A percentile compares a stretch with the other conserved stretches of the same genome.
Conservation (phyloP, 768 basidiomycete genomes). For the Russula lepida region DNA sequence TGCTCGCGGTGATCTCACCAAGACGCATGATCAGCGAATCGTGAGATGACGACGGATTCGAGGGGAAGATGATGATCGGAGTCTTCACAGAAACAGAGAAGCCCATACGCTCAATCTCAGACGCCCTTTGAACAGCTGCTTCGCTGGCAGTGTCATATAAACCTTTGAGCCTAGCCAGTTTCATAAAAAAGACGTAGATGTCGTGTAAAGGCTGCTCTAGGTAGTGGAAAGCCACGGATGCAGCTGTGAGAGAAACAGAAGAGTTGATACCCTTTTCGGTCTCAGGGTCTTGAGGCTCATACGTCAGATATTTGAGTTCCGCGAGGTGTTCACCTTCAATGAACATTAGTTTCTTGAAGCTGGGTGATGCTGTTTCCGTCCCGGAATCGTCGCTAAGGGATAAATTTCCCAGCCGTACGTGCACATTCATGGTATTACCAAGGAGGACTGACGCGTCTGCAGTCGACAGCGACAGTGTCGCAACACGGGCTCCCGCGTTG, state of each 20-base stretch:
- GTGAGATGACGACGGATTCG: slow-evolving; percentile 46
- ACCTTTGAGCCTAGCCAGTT: slow-evolving; percentile 86
- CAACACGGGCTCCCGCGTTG: slow-evolving; percentile 60
- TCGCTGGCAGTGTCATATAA: slow-evolving; percentile 91
- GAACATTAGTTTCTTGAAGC: slow-evolving; percentile 80
- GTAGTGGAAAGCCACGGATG: slow-evolving; percentile 83
- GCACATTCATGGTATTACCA: slow-evolving; percentile 63
- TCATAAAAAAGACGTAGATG: slow-evolving; percentile 73
- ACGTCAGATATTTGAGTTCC: slow-evolving; percentile 90
- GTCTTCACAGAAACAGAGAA: slow-evolving; percentile 87
- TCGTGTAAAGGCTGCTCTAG: slow-evolving; percentile 86
- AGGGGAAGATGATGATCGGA: slow-evolving; percentile 86
- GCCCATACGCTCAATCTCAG: slow-evolving; percentile 91
- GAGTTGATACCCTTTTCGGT: slow-evolving; percentile 76
- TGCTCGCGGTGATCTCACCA: slow-evolving; percentile 81
- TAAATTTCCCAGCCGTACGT: slow-evolving; percentile 75
- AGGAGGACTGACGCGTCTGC: slow-evolving; percentile 79
- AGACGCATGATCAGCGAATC: slow-evolving; percentile 76
- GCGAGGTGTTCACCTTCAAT: slow-evolving; percentile 94
- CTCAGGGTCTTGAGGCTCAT: slow-evolving; percentile 59
- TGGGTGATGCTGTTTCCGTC: slow-evolving; percentile 41
- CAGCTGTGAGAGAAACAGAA: slow-evolving; percentile 71
- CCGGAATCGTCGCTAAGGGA: slow-evolving; percentile 68
- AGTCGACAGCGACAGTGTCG: slow-evolving; percentile 83
- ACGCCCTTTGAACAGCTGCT: slow-evolving; percentile 84